Conservation (phyloP, 352 stramenopile genomes). For the Globisporangium alternatum region DNA sequence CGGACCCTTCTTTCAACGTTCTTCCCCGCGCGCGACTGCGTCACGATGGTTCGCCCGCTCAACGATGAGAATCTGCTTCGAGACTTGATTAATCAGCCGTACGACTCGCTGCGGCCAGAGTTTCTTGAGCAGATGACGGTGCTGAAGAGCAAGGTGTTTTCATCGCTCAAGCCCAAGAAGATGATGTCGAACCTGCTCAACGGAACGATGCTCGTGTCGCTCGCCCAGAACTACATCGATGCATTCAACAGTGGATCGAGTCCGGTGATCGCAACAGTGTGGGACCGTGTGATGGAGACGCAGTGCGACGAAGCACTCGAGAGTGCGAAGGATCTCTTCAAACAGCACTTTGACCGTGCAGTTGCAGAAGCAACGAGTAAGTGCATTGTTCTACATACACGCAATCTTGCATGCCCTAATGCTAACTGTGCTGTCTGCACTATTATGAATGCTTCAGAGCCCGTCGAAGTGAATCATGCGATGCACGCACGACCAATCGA, state of each 20-base stretch:
- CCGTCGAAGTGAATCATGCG: constrained; percentile 28
- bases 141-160: constrained; percentile 57
- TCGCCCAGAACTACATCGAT: constrained; percentile 61
- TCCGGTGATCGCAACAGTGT: constrained; percentile 79
- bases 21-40: constrained; percentile 72
- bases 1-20: constrained; percentile 56
- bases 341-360: constrained; percentile 24
- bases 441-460: constrained; percentile 16
- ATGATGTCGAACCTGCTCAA: constrained; percentile 61
- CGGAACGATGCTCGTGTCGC: constrained; percentile 63
- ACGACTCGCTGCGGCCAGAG: constrained; percentile 52
- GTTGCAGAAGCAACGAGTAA: constrained; percentile 36
- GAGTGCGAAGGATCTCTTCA: constrained; percentile 47
- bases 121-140: constrained; percentile 63
- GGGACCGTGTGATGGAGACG: constrained; percentile 74
- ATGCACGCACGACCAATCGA: constrained; percentile 30
- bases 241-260: constrained; percentile 68
- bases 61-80: constrained; percentile 61
- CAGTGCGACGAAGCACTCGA: constrained; percentile 69
- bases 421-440: constrained; percentile 2
- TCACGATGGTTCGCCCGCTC: constrained; percentile 75
- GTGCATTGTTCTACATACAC: constrained; percentile 5
- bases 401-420: background rate
- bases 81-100: constrained; percentile 49
- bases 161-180: constrained; percentile 54